Evolutionary conservation across 1,284 basidiomycete species (phyloP).

Genomic region (Ganoderma sp.): DNA sequence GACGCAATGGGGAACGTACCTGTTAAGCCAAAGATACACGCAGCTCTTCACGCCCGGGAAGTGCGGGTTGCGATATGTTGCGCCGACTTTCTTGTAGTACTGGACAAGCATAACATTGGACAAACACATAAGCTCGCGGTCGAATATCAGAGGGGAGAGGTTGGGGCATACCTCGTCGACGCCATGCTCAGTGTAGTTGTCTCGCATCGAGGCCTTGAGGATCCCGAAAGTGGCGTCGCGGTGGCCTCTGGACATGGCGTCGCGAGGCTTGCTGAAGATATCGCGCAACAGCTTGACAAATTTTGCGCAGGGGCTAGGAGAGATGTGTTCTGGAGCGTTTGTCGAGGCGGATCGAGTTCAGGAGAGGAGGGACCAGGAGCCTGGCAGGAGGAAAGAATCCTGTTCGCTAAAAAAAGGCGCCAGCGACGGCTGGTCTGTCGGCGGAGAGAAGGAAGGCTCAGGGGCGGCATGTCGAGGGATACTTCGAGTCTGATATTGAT

Average conservation of each 20-base stretch:
- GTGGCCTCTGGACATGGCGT: constrained; percentile 45
- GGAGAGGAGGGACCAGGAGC: neutral
- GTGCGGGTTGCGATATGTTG: constrained; percentile 76
- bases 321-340: neutral
- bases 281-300: constrained; percentile 26
- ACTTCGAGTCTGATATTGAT: neutral
- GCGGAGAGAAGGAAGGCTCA: neutral
- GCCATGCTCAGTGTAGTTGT: constrained; percentile 70
- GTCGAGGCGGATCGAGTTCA: neutral
- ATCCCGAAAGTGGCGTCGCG: constrained; percentile 52
- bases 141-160: neutral
- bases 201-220: constrained; percentile 68
- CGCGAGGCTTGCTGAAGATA: constrained; percentile 18
- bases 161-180: constrained; percentile 60
- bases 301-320: neutral
- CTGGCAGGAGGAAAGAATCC: neutral
- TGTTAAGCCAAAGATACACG: constrained; percentile 58
- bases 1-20: constrained; percentile 37
- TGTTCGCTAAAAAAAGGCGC: neutral
- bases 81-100: constrained; percentile 60
- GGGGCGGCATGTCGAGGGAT: neutral
- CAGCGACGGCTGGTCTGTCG: neutral
- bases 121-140: constrained; percentile 3
- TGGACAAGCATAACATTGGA: constrained; percentile 28
- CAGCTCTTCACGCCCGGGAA: constrained; percentile 69